A percentile compares a stretch with the other conserved stretches of the same genome.
These are phyloP conservation scores for Salix exigua DNA, from an alignment of 345 rosid species.

Conservation along the genomic window DNA sequence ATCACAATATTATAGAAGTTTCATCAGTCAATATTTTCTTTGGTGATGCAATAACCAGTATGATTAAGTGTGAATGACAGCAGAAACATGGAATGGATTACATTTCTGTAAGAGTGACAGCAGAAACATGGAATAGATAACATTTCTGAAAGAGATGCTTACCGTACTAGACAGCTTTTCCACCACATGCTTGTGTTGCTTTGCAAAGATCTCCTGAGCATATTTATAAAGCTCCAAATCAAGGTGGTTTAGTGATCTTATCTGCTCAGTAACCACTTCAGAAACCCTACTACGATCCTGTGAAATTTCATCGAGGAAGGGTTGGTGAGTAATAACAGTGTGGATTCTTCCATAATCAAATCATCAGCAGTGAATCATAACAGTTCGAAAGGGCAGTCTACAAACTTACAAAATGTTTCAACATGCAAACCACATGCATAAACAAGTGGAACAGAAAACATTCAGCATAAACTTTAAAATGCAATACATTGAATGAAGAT, in stretches of 20 bases:
- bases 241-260: constrained; percentile 72
- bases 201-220: constrained; percentile 62
- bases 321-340: background rate
- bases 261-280: constrained; percentile 48
- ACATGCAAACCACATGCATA: background rate
- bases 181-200: constrained; percentile 42
- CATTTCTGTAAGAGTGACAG: too few relatives aligned
- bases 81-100: too few relatives aligned
- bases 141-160: constrained; percentile 5
- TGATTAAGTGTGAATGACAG: background rate
- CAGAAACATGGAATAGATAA: background rate
- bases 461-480: background rate
- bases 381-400: background rate
- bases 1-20: too few relatives aligned
- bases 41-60: background rate
- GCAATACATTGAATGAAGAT: background rate
- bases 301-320: constrained; percentile 18
- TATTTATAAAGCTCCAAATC: constrained; percentile 79
- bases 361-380: background rate
- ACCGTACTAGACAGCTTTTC: constrained; percentile 30
- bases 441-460: background rate
- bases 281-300: constrained; percentile 68
- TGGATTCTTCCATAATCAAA: background rate
- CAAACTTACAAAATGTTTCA: background rate
- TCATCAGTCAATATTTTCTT: background rate